A percentile compares a stretch with the other conserved stretches of the same genome.
Conservation (phyloP, 257 asterid species). For the Salvia splendens region DNA sequence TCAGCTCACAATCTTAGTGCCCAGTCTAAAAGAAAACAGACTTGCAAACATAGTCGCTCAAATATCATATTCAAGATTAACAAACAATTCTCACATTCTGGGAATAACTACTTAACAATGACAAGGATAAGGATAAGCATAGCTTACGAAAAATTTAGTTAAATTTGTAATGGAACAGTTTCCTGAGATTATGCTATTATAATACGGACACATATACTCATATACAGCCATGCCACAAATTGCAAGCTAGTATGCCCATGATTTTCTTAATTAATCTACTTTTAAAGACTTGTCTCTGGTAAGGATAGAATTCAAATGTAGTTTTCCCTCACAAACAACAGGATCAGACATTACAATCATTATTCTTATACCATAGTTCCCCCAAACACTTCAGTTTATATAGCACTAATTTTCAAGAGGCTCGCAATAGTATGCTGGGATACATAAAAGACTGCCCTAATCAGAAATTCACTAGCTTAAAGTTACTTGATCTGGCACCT, state of each 20-base stretch:
- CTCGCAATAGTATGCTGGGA: conserved; percentile 6
- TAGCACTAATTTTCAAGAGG: conserved; percentile 3
- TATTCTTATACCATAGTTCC: conserved; percentile 15
- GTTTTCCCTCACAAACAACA: conserved; percentile 2
- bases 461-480: background rate
- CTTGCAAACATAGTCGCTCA: background rate
- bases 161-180: background rate
- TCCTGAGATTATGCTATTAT: background rate
- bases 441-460: conserved; percentile 10
- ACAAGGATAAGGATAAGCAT: background rate
- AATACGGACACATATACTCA: too few species aligned
- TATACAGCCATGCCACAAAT: background rate
- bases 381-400: conserved; percentile 2
- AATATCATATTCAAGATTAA: conserved; percentile 22
- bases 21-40: background rate
- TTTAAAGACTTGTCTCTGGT: background rate
- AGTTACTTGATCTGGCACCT: background rate
- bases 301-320: background rate
- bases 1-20: background rate
- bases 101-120: background rate
- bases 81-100: background rate
- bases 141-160: background rate
- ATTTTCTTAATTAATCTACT: background rate
- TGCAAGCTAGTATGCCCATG: background rate
- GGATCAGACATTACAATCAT: background rate